Conservation (phyloP, 495 filamentous ascomycete genomes). For the Penicillium antarcticum region DNA sequence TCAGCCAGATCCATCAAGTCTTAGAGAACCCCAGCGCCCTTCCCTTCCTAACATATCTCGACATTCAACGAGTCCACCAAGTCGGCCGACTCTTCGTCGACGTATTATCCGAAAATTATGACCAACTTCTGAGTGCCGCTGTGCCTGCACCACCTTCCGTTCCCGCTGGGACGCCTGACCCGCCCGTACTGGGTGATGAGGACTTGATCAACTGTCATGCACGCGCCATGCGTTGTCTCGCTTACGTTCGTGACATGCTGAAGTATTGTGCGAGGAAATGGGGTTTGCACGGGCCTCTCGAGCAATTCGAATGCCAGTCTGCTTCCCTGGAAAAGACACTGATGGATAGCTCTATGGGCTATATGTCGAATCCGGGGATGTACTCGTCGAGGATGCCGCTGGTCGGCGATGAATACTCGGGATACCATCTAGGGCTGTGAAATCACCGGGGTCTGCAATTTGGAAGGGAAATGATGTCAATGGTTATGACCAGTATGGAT, state of each 20-base stretch:
- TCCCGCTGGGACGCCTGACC: constrained; percentile 32
- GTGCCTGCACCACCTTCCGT: constrained; percentile 31
- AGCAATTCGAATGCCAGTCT: constrained; percentile 33
- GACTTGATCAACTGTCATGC: constrained; percentile 35
- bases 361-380: constrained; percentile 6
- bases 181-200: constrained; percentile 34
- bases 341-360: constrained; percentile 9
- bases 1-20: constrained; percentile 39
- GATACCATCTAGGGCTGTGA: constrained; percentile 15
- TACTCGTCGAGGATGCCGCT: constrained; percentile 19
- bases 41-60: constrained; percentile 35
- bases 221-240: constrained; percentile 34
- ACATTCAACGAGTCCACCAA: constrained; percentile 40
- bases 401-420: constrained; percentile 22
- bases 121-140: constrained; percentile 31
- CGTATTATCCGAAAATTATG: constrained; percentile 30
- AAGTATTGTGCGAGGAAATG: constrained; percentile 34
- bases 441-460: neutral
- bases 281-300: constrained; percentile 25
- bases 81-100: constrained; percentile 31
- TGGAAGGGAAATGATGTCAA: neutral
- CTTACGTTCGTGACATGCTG: constrained; percentile 31
- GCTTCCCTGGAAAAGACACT: constrained; percentile 12
- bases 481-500: constrained; percentile 1
- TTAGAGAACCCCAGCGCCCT: constrained; percentile 29